Evolutionary conservation across 352 stramenopile genomes (phyloP).

Genomic region (Blastocystis hominis): DNA sequence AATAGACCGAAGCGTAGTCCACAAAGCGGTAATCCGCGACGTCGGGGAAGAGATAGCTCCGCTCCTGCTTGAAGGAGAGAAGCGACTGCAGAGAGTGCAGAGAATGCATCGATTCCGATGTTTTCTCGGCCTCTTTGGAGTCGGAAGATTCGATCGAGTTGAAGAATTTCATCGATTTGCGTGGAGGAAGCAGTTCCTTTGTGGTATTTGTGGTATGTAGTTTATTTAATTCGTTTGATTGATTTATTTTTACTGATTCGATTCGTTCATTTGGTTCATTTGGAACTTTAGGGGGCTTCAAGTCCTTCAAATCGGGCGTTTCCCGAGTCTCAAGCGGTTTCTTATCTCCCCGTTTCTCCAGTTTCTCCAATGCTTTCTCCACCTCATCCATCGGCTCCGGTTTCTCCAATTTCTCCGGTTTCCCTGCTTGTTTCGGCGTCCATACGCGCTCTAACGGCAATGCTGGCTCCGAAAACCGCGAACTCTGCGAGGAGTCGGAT

Average conservation of each 20-base stretch:
- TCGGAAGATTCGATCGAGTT: neutral
- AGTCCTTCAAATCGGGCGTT: too few relatives aligned
- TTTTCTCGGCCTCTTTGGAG: neutral
- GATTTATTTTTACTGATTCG: too few relatives aligned
- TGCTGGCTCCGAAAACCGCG: too few relatives aligned
- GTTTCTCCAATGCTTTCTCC: neutral
- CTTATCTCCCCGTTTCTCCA: too few relatives aligned
- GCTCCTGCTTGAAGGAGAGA: neutral
- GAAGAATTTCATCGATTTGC: neutral
- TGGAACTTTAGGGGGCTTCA: too few relatives aligned
- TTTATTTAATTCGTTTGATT: too few relatives aligned
- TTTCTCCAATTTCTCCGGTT: neutral
- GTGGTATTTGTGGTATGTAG: too few relatives aligned
- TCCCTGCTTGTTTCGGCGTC: neutral
- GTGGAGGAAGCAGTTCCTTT: neutral
- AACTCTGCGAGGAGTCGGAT: neutral
- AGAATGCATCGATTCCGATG: neutral
- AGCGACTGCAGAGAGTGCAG: neutral
- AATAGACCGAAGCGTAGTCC: conserved; percentile 32
- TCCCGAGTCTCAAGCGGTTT: too few relatives aligned
- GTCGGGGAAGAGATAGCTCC: neutral
- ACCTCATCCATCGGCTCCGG: neutral
- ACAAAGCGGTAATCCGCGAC: conserved; percentile 28
- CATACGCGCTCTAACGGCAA: too few relatives aligned
- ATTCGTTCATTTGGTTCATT: too few relatives aligned